Percentiles rank a stretch among this genome's conserved stretches.
Evolutionary conservation across 371 early-diverging fungal genomes (phyloP).

Genomic region (Blastocladiella emersonii): DNA sequence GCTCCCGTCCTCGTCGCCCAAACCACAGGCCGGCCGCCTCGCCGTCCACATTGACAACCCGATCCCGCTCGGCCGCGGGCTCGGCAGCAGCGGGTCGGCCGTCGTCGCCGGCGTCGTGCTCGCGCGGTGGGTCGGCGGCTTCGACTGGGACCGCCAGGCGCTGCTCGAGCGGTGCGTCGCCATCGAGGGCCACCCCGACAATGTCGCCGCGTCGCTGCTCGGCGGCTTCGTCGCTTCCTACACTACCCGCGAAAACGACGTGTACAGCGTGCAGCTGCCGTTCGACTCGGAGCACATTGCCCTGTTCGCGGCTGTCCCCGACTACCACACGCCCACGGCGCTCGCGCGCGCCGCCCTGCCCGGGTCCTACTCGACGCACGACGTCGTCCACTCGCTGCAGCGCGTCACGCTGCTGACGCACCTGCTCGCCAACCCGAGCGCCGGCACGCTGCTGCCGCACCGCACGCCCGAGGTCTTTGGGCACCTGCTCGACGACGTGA

Average conservation of each 20-base stretch:
- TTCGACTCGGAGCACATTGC: constrained; percentile 50
- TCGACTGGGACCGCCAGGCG: constrained; percentile 49
- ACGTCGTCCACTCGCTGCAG: constrained; percentile 89
- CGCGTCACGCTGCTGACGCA: constrained; percentile 74
- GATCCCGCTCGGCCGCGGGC: constrained; percentile 88
- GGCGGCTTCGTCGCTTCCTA: constrained; percentile 88
- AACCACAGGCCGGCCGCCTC: constrained; percentile 23
- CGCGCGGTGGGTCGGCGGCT: constrained; percentile 55
- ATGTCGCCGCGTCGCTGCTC: constrained; percentile 80
- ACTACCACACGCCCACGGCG: constrained; percentile 80
- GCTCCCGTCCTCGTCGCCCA: constrained; percentile 23
- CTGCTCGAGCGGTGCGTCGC: constrained; percentile 72
- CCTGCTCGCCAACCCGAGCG: constrained; percentile 52
- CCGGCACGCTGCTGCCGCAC: background rate
- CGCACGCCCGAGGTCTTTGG: constrained; percentile 44
- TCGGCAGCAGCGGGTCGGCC: constrained; percentile 91
- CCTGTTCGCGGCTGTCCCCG: constrained; percentile 74
- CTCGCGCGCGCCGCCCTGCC: constrained; percentile 83
- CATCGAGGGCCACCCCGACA: constrained; percentile 94
- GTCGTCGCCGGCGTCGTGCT: constrained; percentile 85
- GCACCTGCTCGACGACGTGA: constrained; percentile 82
- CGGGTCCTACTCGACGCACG: constrained; percentile 48
- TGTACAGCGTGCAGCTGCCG: constrained; percentile 25
- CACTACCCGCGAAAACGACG: constrained; percentile 23
- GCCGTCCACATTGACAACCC: constrained; percentile 60